phyloP scores from a whole-genome alignment of 2,329 filamentous ascomycete genomes.

The Chaetoscypha palmicola region DNA sequence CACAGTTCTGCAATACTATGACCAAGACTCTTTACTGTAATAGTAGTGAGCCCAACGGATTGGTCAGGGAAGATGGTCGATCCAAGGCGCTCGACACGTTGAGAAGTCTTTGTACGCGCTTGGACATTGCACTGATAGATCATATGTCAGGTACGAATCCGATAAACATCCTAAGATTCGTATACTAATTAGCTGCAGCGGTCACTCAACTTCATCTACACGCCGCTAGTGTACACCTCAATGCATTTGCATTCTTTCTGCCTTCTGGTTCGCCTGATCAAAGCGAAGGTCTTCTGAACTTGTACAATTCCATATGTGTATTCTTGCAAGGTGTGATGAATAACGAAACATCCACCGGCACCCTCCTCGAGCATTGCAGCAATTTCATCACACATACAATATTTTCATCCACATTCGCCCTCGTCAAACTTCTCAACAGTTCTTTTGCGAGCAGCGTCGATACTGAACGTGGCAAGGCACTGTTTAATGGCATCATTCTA shows the following conservation, averaged over 20 bases:
- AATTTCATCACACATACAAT: conserved; percentile 64
- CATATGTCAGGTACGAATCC: conserved; percentile 7
- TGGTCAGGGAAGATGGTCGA: conserved; percentile 40
- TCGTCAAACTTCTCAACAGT: conserved; percentile 60
- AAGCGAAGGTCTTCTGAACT: conserved; percentile 39
- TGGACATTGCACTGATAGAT: conserved; percentile 1
- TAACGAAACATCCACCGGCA: conserved; percentile 24
- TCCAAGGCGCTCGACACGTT: not conserved
- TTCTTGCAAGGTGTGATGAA: conserved; percentile 17
- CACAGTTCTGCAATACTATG: conserved; percentile 52
- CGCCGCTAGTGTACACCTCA: conserved; percentile 17
- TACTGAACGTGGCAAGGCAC: conserved; percentile 44
- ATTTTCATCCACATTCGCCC: conserved; percentile 55
- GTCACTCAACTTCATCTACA: conserved; percentile 16
- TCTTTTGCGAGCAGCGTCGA: conserved; percentile 54
- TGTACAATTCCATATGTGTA: conserved; percentile 33
- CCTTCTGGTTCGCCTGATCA: conserved; percentile 32
- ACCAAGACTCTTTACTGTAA: conserved; percentile 51
- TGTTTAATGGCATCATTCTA: conserved; percentile 53
- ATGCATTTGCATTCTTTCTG: conserved; percentile 21
- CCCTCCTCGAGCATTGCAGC: conserved; percentile 39
- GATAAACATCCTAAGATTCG: too few relatives aligned
- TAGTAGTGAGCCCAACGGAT: conserved; percentile 35
- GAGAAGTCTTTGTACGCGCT: not conserved
- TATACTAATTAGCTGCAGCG: conserved; percentile 9